phyloP scores from a whole-genome alignment of 2,329 filamentous ascomycete genomes.

The Apiospora marii region DNA sequence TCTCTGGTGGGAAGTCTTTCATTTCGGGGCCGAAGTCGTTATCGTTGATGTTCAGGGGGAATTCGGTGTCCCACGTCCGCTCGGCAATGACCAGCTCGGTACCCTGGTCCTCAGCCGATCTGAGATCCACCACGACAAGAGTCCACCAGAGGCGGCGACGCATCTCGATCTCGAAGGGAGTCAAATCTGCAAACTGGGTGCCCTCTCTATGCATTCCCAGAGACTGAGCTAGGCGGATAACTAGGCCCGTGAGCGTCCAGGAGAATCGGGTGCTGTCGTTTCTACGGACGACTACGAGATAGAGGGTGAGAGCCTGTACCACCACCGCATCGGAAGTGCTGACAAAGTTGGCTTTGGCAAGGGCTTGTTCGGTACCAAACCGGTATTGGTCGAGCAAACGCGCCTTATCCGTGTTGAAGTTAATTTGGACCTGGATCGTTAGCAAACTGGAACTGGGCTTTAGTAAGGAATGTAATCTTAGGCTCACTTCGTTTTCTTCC shows the following conservation, averaged over 20 bases:
- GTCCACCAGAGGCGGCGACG: constrained; percentile 69
- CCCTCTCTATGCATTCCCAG: constrained; percentile 67
- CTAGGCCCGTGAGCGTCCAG: constrained; percentile 70
- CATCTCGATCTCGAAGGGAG: constrained; percentile 69
- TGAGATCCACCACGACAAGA: constrained; percentile 65
- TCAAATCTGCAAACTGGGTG: constrained; percentile 57
- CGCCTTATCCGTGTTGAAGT: constrained; percentile 58
- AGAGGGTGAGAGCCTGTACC: constrained; percentile 68
- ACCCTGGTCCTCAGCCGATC: constrained; percentile 67
- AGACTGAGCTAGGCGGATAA: constrained; percentile 62
- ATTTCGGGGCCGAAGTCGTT: constrained; percentile 57
- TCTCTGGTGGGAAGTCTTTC: constrained; percentile 53
- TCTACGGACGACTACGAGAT: constrained; percentile 60
- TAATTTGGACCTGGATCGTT: constrained; percentile 54
- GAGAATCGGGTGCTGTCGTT: constrained; percentile 62
- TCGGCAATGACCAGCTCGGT: constrained; percentile 56
- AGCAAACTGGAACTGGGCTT: neutral
- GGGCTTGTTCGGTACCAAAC: constrained; percentile 63
- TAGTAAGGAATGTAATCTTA: neutral
- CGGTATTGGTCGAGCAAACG: constrained; percentile 57
- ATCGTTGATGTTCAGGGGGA: constrained; percentile 67
- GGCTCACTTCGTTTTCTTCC: constrained; percentile 63
- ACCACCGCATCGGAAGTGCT: constrained; percentile 65
- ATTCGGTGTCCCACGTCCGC: constrained; percentile 58
- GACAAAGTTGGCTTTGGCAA: constrained; percentile 69